phyloP scores from a whole-genome alignment of 2,329 filamentous ascomycete species.

The Dendryphion nanum region DNA sequence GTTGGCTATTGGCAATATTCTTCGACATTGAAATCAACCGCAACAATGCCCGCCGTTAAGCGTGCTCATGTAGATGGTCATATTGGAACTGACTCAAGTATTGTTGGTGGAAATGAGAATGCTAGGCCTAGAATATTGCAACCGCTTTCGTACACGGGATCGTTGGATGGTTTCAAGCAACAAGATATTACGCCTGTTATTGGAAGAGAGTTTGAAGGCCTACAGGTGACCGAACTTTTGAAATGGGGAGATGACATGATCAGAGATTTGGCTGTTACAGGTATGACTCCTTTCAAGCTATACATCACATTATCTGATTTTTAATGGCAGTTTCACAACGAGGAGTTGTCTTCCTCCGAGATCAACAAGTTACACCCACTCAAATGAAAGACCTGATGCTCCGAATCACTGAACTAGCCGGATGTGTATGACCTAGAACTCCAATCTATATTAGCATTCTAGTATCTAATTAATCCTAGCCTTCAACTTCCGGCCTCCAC shows the following conservation, averaged over 20 bases:
- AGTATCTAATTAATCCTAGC: conserved; percentile 33
- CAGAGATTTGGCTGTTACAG: conserved; percentile 64
- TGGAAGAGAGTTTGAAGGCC: conserved; percentile 56
- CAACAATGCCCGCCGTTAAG: conserved; percentile 28
- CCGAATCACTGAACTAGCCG: conserved; percentile 56
- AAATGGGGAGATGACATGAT: conserved; percentile 59
- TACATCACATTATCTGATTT: neutral
- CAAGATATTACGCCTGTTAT: conserved; percentile 59
- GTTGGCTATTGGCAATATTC: too few relatives aligned
- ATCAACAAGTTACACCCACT: conserved; percentile 57
- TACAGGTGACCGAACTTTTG: conserved; percentile 61
- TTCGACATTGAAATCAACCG: too few relatives aligned
- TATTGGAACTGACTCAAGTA: conserved; percentile 27
- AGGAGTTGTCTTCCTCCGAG: conserved; percentile 67
- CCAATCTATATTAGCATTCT: conserved; percentile 11
- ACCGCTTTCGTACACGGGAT: neutral
- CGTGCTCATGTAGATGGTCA: conserved; percentile 10
- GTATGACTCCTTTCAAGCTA: conserved; percentile 43
- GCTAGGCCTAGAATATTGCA: neutral
- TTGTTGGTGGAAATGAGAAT: neutral
- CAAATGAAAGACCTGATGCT: conserved; percentile 63
- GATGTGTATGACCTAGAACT: conserved; percentile 50
- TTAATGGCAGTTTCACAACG: conserved; percentile 20
- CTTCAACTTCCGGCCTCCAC: conserved; percentile 25
- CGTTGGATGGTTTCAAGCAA: neutral